Conservation (phyloP, 179 eudicot species). For the Carnegiea gigantea region DNA sequence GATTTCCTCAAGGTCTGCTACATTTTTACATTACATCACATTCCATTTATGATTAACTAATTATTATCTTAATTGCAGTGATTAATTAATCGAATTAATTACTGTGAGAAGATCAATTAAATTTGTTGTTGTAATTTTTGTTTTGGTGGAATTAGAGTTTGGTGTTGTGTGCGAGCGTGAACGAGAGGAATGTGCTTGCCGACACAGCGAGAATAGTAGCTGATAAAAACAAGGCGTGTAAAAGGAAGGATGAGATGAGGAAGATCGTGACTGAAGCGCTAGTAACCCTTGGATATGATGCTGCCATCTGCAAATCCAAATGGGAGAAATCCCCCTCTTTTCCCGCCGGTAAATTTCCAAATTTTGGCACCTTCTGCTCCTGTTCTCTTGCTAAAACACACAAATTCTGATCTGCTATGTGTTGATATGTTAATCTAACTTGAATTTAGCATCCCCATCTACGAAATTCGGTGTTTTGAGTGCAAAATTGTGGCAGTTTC, state of each 20-base stretch:
- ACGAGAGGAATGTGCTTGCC: conserved; percentile 74
- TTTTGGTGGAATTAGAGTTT: conserved; percentile 43
- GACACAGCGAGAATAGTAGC: conserved; percentile 71
- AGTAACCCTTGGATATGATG: conserved; percentile 53
- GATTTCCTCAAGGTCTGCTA: conserved; percentile 69
- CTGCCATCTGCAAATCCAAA: conserved; percentile 81
- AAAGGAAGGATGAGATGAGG: conserved; percentile 64
- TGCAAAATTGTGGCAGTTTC: neutral
- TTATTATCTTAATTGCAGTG: neutral
- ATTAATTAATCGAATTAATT: neutral
- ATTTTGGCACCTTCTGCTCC: neutral
- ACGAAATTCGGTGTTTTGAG: neutral
- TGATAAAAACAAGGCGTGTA: conserved; percentile 51
- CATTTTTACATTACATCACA: neutral
- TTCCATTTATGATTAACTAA: no score
- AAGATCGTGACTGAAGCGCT: conserved; percentile 59
- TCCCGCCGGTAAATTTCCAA: conserved; percentile 68
- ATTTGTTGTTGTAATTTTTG: neutral
- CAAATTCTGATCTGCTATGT: no score
- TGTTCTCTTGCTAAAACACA: neutral
- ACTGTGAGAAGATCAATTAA: neutral
- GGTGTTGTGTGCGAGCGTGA: conserved; percentile 60
- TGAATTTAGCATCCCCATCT: neutral
- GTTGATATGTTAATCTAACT: no score
- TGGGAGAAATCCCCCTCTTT: conserved; percentile 86